Percentiles rank a stretch among this genome's conserved stretches.
These are phyloP conservation scores for Isoetes engelmannii DNA, from an alignment of 83 land plant genomes.

Conservation along the genomic window DNA sequence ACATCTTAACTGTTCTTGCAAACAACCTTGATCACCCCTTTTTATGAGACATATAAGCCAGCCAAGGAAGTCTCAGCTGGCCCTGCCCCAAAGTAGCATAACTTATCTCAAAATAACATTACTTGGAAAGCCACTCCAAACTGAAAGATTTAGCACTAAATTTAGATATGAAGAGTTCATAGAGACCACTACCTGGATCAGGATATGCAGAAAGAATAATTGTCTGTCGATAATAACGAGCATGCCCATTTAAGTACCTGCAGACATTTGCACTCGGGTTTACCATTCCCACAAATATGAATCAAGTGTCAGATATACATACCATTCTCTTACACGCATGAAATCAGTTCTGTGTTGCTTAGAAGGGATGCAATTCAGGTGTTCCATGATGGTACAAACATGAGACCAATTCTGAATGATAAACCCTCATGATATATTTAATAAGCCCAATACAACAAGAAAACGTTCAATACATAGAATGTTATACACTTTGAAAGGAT, in stretches of 20 bases:
- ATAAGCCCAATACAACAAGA: conserved; percentile 1
- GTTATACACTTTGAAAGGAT: not conserved
- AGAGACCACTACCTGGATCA: conserved; percentile 54
- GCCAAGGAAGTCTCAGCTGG: no score
- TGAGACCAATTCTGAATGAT: conserved; percentile 82
- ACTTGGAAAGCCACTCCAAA: no score
- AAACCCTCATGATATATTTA: not conserved
- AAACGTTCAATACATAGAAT: not conserved
- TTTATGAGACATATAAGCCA: no score
- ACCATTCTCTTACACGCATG: conserved; percentile 91
- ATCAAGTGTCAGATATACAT: conserved; percentile 8
- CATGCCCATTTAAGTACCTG: conserved; percentile 86
- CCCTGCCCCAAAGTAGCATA: no score
- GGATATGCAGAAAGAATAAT: conserved; percentile 55
- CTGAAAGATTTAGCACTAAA: no score
- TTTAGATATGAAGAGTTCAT: no score
- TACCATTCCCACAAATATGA: not conserved
- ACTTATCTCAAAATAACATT: no score
- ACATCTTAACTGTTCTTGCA: no score
- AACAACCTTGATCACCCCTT: no score
- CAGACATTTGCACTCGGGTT: not conserved
- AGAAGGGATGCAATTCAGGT: conserved; percentile 59
- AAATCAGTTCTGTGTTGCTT: conserved; percentile 81
- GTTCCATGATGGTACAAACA: conserved; percentile 52
- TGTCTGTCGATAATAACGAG: conserved; percentile 72